Evolutionary conservation across 352 stramenopile genomes (phyloP).

Genomic region (Blastocystis sp.): DNA sequence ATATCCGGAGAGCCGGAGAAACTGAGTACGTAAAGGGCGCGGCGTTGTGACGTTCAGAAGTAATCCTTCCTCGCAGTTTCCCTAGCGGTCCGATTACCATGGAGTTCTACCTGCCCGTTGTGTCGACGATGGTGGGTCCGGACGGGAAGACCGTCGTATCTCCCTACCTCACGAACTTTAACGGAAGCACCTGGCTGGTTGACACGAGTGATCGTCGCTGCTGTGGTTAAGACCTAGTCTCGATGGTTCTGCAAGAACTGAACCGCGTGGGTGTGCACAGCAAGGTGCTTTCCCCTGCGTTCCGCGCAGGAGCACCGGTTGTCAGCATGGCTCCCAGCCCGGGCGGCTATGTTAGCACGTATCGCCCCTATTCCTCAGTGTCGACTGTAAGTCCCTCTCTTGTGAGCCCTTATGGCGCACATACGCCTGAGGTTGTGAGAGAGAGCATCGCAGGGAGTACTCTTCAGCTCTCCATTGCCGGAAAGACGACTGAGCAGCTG

Average conservation of each 20-base stretch:
- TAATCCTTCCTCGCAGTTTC: background rate
- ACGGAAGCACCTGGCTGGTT: slow-evolving; percentile 7
- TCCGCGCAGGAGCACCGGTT: background rate
- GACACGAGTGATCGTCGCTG: background rate
- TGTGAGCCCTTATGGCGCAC: background rate
- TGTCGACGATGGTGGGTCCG: background rate
- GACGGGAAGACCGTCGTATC: background rate
- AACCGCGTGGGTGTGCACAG: background rate
- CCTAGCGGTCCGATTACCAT: background rate
- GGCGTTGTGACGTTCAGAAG: background rate
- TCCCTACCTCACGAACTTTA: slow-evolving; percentile 11
- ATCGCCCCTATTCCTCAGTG: background rate
- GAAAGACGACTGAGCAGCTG: background rate
- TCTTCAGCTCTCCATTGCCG: background rate
- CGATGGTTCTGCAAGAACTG: background rate
- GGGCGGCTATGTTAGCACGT: background rate
- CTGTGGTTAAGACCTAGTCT: background rate
- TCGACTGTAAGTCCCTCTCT: background rate
- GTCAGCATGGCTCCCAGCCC: background rate
- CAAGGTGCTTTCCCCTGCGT: background rate
- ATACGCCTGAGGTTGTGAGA: background rate
- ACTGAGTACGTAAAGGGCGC: background rate
- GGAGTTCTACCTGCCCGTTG: slow-evolving; percentile 1
- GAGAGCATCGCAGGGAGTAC: too few relatives aligned
- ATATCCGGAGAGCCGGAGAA: background rate